These are phyloP conservation scores for Chlorella sp. DNA, from an alignment of 139 green algal species.

Conservation along the genomic window DNA sequence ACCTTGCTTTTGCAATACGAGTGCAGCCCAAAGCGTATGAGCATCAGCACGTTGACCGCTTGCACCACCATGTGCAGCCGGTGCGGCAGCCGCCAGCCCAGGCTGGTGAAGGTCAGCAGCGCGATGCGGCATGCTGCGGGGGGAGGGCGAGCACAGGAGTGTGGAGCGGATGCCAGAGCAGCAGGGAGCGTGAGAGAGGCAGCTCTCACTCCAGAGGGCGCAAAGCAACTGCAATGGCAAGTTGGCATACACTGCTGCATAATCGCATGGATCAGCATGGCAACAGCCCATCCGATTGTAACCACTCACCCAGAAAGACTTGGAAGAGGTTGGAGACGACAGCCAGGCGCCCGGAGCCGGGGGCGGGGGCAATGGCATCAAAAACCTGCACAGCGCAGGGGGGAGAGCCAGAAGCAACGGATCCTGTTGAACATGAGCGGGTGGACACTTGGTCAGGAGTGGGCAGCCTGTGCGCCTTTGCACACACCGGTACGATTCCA, in stretches of 20 bases:
- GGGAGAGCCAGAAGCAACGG: no score
- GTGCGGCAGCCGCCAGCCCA: slow-evolving; percentile 2
- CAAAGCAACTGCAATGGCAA: no score
- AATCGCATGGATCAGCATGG: no score
- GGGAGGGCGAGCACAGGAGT: neutral
- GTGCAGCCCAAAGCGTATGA: neutral
- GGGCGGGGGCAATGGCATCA: neutral
- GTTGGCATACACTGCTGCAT: no score
- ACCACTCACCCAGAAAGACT: neutral
- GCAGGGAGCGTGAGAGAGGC: no score
- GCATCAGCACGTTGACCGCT: neutral
- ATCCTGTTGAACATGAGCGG: no score
- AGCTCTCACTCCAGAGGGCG: no score
- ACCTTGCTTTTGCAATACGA: neutral
- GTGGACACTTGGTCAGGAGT: no score
- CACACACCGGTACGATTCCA: no score
- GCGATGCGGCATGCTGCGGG: slow-evolving; percentile 1
- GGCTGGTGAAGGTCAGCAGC: neutral
- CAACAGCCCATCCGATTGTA: no score
- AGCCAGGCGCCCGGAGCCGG: neutral
- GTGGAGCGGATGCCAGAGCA: neutral
- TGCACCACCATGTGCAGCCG: slow-evolving; percentile 14
- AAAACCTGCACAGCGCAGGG: neutral
- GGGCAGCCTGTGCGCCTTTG: no score
- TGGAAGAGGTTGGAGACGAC: neutral